These are phyloP conservation scores for Aspergillus egyptiacus DNA, from an alignment of 495 filamentous ascomycete species.

Conservation along the genomic window DNA sequence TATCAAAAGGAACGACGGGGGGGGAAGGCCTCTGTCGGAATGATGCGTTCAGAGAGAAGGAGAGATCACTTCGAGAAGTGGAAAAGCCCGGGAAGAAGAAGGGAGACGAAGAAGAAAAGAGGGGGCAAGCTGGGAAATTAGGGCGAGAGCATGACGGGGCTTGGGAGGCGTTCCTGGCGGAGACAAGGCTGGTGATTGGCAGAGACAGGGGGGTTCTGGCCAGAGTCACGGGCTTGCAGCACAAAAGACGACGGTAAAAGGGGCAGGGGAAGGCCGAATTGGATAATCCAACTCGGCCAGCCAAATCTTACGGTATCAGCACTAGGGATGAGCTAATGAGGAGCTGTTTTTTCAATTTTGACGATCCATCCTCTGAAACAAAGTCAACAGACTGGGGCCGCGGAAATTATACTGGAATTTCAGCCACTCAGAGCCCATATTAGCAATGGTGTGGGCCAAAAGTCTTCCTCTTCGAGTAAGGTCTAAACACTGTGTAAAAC, in stretches of 20 bases:
- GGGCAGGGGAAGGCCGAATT: too few species aligned
- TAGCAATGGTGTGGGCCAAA: background rate
- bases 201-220: conserved; percentile 10
- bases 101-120: conserved; percentile 28
- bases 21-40: conserved; percentile 44
- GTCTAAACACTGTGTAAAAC: background rate
- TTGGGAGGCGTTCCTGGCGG: conserved; percentile 1
- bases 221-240: background rate
- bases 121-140: conserved; percentile 14
- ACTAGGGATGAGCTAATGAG: background rate
- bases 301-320: background rate
- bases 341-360: background rate
- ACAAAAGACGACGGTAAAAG: background rate
- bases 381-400: background rate
- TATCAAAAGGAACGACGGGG: conserved; percentile 33
- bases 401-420: conserved; percentile 1
- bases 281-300: background rate
- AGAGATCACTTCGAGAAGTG: conserved; percentile 20
- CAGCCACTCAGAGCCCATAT: background rate
- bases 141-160: conserved; percentile 9
- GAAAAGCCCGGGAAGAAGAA: conserved; percentile 34
- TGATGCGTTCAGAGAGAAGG: conserved; percentile 42
- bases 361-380: background rate
- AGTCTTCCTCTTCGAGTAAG: background rate
- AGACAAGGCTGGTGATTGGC: conserved; percentile 13